Percentiles rank a stretch among this genome's conserved stretches.
Evolutionary conservation across 257 asterid genomes (phyloP).

Genomic region (Nicotiana sylvestris): DNA sequence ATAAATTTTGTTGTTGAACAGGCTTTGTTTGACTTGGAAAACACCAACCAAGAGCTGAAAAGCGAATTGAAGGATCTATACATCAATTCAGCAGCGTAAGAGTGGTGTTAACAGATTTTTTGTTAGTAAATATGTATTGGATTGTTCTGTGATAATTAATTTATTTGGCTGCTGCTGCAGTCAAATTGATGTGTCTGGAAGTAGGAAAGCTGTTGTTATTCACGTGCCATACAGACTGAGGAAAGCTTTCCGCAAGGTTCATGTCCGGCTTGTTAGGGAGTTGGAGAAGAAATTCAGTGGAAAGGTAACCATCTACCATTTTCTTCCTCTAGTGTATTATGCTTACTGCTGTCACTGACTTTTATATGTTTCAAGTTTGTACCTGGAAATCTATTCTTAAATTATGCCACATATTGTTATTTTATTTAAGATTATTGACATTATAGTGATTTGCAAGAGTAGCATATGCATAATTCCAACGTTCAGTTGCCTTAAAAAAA

Average conservation of each 20-base stretch:
- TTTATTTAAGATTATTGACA: not conserved
- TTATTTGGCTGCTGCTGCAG: slow-evolving; percentile 27
- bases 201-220: slow-evolving; percentile 82
- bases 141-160: not conserved
- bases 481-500: not conserved
- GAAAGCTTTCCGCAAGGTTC: slow-evolving; percentile 88
- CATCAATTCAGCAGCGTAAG: slow-evolving; percentile 79
- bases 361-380: not conserved
- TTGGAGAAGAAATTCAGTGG: slow-evolving; percentile 96
- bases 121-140: not conserved
- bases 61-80: slow-evolving; percentile 81
- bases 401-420: not conserved
- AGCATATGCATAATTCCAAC: not conserved
- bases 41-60: slow-evolving; percentile 77
- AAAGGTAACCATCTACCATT: slow-evolving; percentile 40
- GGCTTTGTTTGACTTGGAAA: slow-evolving; percentile 86
- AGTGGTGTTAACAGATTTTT: not conserved
- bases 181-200: slow-evolving; percentile 71
- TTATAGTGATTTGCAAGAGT: not conserved
- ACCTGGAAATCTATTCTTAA: not conserved
- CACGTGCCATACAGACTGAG: slow-evolving; percentile 81
- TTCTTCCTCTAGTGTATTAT: not conserved
- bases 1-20: not conserved
- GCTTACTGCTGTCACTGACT: not conserved
- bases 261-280: slow-evolving; percentile 76